Conservation (phyloP, 805 yeast species). For the Hanseniaspora valbyensis region DNA sequence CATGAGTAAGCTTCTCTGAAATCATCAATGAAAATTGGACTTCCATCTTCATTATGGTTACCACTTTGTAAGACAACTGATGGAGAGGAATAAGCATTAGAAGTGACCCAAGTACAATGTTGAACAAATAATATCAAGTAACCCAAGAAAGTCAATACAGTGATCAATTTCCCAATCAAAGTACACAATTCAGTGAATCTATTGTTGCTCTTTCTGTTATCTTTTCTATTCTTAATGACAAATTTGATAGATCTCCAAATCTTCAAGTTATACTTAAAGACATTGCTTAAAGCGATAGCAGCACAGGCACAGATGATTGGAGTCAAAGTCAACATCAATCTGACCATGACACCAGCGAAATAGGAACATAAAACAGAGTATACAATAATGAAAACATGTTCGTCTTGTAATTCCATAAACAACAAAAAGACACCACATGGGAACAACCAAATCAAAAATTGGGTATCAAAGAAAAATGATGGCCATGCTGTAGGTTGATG, state of each 20-base stretch:
- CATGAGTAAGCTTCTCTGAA: slow-evolving; percentile 98
- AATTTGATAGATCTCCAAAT: slow-evolving; percentile 29
- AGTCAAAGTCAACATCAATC: slow-evolving; percentile 91
- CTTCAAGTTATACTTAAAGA: slow-evolving; percentile 73
- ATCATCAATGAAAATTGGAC: slow-evolving; percentile 78
- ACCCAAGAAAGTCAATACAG: slow-evolving; percentile 58
- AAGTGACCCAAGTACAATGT: slow-evolving; percentile 97
- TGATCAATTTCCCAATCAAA: slow-evolving; percentile 18
- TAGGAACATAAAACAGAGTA: slow-evolving; percentile 90
- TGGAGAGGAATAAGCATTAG: slow-evolving; percentile 92
- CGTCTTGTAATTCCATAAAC: slow-evolving; percentile 80
- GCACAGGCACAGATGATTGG: slow-evolving; percentile 92
- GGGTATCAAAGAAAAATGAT: slow-evolving; percentile 88
- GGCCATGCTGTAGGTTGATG: slow-evolving; percentile 99
- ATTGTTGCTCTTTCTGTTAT: background rate
- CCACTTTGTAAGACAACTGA: slow-evolving; percentile 85
- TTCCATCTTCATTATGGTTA: slow-evolving; percentile 60
- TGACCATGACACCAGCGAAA: slow-evolving; percentile 98
- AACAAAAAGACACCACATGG: slow-evolving; percentile 92
- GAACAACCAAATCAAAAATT: slow-evolving; percentile 90
- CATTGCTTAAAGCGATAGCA: slow-evolving; percentile 75
- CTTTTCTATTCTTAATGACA: slow-evolving; percentile 17
- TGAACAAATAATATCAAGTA: slow-evolving; percentile 73
- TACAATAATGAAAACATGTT: slow-evolving; percentile 83
- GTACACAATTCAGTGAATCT: slow-evolving; percentile 4